Evolutionary conservation across 441 rosid genomes (phyloP).

Genomic region (Heliophila coronopifolia): DNA sequence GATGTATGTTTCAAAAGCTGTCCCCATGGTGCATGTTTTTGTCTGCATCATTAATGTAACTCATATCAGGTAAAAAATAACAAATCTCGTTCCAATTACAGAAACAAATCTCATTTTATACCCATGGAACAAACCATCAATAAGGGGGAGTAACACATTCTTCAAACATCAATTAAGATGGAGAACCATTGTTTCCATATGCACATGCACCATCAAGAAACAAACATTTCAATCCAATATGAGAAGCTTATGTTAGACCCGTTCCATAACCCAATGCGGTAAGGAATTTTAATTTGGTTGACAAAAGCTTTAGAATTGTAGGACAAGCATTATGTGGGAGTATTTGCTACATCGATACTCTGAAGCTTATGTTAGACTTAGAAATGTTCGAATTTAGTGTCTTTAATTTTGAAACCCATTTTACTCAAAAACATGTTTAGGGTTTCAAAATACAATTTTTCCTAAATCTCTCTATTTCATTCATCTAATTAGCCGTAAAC

Average conservation of each 20-base stretch:
- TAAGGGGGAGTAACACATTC: slow-evolving; percentile 55
- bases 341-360: no score
- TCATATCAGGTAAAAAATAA: slow-evolving; percentile 8
- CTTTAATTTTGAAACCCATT: no score
- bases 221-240: no score
- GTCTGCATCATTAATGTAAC: slow-evolving; percentile 40
- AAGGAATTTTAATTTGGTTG: no score
- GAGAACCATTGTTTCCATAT: slow-evolving; percentile 48
- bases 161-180: slow-evolving; percentile 39
- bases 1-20: slow-evolving; percentile 48
- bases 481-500: no score
- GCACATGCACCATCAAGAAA: slow-evolving; percentile 41
- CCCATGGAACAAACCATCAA: slow-evolving; percentile 57
- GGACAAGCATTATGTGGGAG: no score
- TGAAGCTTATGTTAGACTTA: no score
- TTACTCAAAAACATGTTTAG: no score
- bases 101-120: slow-evolving; percentile 11
- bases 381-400: no score
- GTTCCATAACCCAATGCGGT: slow-evolving; percentile 2
- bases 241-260: neutral
- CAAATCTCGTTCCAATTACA: neutral
- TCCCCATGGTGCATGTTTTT: slow-evolving; percentile 70
- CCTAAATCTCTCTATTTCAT: no score
- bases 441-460: no score
- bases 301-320: no score